Percentiles rank a stretch among this genome's conserved stretches.
Evolutionary conservation across 345 rosid species (phyloP).

Genomic region (Eucalyptus melliodora): DNA sequence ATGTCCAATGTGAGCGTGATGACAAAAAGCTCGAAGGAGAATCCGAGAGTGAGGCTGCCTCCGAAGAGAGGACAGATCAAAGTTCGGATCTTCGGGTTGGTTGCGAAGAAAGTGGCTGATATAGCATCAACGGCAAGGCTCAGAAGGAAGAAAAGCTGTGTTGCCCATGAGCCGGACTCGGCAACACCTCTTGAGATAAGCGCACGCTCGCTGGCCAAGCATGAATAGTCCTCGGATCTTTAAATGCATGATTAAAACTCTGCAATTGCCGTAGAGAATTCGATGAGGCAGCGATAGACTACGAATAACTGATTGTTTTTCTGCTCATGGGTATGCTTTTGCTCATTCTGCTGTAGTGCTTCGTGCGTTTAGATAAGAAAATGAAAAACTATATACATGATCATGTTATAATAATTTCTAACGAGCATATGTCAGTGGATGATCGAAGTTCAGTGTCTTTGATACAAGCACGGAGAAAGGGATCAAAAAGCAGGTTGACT

Average conservation of each 20-base stretch:
- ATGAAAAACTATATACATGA: neutral
- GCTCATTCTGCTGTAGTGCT: neutral
- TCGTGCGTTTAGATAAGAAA: neutral
- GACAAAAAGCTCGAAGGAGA: neutral
- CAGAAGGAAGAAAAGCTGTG: neutral
- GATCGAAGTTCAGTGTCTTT: neutral
- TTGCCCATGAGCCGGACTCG: neutral
- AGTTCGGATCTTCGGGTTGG: neutral
- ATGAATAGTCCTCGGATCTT: neutral
- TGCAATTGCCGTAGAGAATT: neutral
- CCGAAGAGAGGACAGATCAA: conserved; percentile 15
- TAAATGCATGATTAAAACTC: neutral
- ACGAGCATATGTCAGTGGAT: neutral
- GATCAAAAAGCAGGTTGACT: neutral
- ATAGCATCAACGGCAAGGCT: neutral
- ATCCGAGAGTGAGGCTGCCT: neutral
- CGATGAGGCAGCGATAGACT: neutral
- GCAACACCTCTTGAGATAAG: neutral
- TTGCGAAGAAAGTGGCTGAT: neutral
- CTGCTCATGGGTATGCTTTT: neutral
- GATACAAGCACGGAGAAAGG: neutral
- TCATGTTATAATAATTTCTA: neutral
- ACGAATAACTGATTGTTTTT: neutral
- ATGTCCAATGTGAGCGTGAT: neutral
- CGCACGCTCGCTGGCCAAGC: neutral